phyloP scores from a whole-genome alignment of 768 basidiomycete genomes.

The Termitomyces sp. region DNA sequence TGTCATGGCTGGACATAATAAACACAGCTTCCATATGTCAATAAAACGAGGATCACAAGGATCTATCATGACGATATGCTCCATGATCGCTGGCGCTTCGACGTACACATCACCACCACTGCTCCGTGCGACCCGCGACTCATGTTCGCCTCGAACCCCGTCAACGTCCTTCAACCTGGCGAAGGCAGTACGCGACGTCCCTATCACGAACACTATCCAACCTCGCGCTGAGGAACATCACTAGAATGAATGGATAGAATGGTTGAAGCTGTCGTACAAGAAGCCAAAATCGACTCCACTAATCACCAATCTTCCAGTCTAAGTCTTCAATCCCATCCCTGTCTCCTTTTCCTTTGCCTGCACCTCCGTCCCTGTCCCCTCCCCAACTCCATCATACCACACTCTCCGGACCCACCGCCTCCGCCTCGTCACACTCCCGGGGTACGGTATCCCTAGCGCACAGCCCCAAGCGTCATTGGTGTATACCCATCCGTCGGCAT shows the following conservation, averaged over 20 bases:
- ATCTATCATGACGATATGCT: too few relatives aligned
- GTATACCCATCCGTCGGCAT: slow-evolving; percentile 74
- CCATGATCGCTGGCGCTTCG: too few relatives aligned
- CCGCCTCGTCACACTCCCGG: slow-evolving; percentile 52
- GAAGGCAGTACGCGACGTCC: too few relatives aligned
- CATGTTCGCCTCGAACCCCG: too few relatives aligned
- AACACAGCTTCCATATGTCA: too few relatives aligned
- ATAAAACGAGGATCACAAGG: too few relatives aligned
- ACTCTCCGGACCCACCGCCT: slow-evolving; percentile 68
- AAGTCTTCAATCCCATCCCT: background rate
- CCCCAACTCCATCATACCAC: slow-evolving; percentile 38
- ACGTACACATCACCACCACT: too few relatives aligned
- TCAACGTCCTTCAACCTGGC: too few relatives aligned
- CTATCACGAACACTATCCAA: background rate
- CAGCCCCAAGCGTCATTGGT: slow-evolving; percentile 73
- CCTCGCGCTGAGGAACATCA: background rate
- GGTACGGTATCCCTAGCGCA: slow-evolving; percentile 34
- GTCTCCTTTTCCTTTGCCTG: too few relatives aligned
- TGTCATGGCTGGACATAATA: too few relatives aligned
- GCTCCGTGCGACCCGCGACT: too few relatives aligned
- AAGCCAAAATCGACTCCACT: background rate
- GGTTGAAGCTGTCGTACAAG: background rate
- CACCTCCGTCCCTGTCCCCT: background rate
- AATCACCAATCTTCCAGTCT: background rate
- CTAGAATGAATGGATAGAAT: background rate